Evolutionary conservation across 768 basidiomycete species (phyloP).

Genomic region (Suillus sp.): DNA sequence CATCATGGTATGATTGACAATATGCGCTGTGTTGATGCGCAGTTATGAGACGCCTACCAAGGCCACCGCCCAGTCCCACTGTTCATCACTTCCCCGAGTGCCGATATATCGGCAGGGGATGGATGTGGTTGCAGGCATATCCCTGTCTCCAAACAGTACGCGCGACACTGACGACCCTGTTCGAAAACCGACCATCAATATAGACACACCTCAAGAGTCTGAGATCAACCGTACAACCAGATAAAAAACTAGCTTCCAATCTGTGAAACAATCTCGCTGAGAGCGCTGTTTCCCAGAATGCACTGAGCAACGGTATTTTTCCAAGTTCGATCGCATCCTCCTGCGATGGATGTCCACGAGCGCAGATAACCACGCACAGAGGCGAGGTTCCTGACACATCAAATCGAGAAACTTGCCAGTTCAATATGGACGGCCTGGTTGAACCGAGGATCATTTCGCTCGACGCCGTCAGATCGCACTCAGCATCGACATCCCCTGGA

Average conservation of each 20-base stretch:
- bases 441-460: constrained; percentile 10
- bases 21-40: neutral
- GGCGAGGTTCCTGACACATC: constrained; percentile 36
- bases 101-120: constrained; percentile 24
- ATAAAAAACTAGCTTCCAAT: neutral
- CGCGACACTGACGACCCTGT: neutral
- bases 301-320: neutral
- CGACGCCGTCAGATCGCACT: neutral
- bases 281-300: constrained; percentile 1
- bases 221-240: neutral
- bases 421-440: constrained; percentile 25
- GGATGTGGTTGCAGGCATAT: constrained; percentile 32
- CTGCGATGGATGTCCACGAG: constrained; percentile 31
- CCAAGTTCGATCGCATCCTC: neutral
- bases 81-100: constrained; percentile 22
- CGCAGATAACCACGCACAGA: constrained; percentile 46
- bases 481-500: neutral
- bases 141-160: constrained; percentile 20
- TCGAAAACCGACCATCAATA: neutral
- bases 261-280: constrained; percentile 6
- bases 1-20: neutral
- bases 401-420: constrained; percentile 54
- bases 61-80: constrained; percentile 33
- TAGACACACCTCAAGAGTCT: neutral
- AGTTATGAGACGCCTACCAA: constrained; percentile 28